A percentile compares a stretch with the other conserved stretches of the same genome.
phyloP scores from a whole-genome alignment of 805 yeast genomes.

The Wickerhamiella azyma region DNA sequence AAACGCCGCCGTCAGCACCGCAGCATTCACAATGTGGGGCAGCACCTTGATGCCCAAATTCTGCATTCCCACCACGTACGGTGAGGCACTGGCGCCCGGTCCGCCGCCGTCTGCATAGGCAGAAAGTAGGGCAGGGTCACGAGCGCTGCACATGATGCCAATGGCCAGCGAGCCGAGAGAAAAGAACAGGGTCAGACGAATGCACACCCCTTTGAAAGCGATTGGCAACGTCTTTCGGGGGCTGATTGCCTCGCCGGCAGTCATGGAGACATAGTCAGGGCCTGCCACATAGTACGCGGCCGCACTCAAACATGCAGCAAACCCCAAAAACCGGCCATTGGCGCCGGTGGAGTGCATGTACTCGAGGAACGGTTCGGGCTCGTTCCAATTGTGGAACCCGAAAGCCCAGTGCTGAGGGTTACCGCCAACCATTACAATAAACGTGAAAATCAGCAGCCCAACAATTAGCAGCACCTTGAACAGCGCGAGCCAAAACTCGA shows the following conservation, averaged over 20 bases:
- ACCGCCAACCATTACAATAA: conserved; percentile 77
- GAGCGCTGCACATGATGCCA: conserved; percentile 60
- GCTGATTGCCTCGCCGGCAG: conserved; percentile 66
- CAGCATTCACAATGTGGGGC: conserved; percentile 53
- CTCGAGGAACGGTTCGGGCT: conserved; percentile 46
- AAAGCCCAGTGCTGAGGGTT: conserved; percentile 55
- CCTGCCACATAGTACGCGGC: conserved; percentile 77
- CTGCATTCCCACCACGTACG: conserved; percentile 73
- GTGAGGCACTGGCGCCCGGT: conserved; percentile 25
- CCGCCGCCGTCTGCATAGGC: conserved; percentile 51
- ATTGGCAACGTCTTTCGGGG: conserved; percentile 64
- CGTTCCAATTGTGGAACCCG: conserved; percentile 46
- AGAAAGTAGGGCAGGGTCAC: conserved; percentile 44
- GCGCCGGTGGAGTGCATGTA: conserved; percentile 33
- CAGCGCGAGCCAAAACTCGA: conserved; percentile 66
- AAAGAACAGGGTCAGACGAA: conserved; percentile 52
- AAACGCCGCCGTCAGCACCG: conserved; percentile 60
- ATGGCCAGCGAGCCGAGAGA: conserved; percentile 64
- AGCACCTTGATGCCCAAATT: conserved; percentile 35
- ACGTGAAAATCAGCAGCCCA: conserved; percentile 65
- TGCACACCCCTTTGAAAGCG: conserved; percentile 64
- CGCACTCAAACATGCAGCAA: conserved; percentile 49
- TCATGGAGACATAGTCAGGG: conserved; percentile 74
- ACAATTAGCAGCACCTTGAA: conserved; percentile 60
- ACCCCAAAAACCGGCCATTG: conserved; percentile 59